Conservation (phyloP, 495 filamentous ascomycete species). For the Penicillium argentinense region DNA sequence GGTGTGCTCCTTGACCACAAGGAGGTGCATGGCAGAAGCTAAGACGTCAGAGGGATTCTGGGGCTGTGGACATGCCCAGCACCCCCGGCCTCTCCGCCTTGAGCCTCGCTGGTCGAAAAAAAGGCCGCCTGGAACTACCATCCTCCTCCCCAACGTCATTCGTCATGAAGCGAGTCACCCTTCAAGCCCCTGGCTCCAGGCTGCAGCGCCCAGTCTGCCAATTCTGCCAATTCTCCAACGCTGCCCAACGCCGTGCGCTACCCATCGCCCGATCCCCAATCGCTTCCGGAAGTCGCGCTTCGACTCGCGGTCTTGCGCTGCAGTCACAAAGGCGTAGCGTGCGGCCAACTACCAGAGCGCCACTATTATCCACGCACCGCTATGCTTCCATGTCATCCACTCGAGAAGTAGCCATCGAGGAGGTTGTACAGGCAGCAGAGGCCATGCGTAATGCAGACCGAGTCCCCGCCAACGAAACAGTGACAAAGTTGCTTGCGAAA, state of each 20-base stretch:
- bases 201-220: conserved; percentile 35
- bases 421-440: conserved; percentile 27
- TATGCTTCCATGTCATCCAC: conserved; percentile 15
- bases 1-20: conserved; percentile 21
- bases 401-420: conserved; percentile 20
- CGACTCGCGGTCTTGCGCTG: conserved; percentile 12
- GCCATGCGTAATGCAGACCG: conserved; percentile 31
- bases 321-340: conserved; percentile 13
- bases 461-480: conserved; percentile 39
- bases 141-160: conserved; percentile 8
- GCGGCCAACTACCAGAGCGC: conserved; percentile 1
- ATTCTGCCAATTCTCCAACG: conserved; percentile 37
- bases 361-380: conserved; percentile 2
- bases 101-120: conserved; percentile 19
- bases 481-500: conserved; percentile 42
- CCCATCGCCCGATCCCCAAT: conserved; percentile 20
- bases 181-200: conserved; percentile 27
- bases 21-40: conserved; percentile 26
- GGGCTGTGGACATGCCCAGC: conserved; percentile 19
- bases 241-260: conserved; percentile 17
- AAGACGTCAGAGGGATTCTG: conserved; percentile 31
- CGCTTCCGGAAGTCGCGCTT: conserved; percentile 5
- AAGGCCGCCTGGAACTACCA: conserved; percentile 9
- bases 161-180: conserved; percentile 36
- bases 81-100: conserved; percentile 29